Conservation (phyloP, 441 rosid species). For the Eutrema salsugineum region DNA sequence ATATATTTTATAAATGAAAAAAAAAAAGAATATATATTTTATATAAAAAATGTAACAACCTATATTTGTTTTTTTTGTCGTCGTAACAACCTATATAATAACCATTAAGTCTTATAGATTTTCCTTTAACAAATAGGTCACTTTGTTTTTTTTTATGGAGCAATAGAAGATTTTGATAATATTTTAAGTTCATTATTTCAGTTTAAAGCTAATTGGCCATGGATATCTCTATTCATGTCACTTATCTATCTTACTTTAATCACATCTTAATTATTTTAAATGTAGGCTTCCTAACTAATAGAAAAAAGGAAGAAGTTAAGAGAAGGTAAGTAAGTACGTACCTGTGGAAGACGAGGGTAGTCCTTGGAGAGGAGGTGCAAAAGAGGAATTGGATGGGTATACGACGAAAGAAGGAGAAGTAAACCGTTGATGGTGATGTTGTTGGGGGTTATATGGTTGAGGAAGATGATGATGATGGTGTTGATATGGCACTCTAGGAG, state of each 20-base stretch:
- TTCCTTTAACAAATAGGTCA: not conserved
- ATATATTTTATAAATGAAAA: too few species aligned
- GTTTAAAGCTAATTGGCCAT: too few species aligned
- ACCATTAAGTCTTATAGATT: not conserved
- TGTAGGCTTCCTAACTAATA: not conserved
- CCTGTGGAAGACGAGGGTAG: slow-evolving; percentile 50
- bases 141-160: not conserved
- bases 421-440: slow-evolving; percentile 33
- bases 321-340: slow-evolving; percentile 12
- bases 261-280: not conserved
- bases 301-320: not conserved
- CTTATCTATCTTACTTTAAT: not conserved
- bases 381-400: slow-evolving; percentile 44
- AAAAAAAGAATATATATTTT: too few species aligned
- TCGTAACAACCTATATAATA: too few species aligned
- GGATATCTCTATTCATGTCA: not conserved
- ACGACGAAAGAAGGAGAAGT: slow-evolving; percentile 53
- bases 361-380: slow-evolving; percentile 39
- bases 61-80: too few species aligned
- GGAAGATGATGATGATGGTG: slow-evolving; percentile 26
- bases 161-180: not conserved
- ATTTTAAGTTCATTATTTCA: not conserved
- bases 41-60: too few species aligned
- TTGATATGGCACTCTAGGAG: slow-evolving; percentile 38
- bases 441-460: slow-evolving; percentile 38